Base-by-base conservation (phyloP, 805 yeast species). In the Pichia sporocuriosa region DNA sequence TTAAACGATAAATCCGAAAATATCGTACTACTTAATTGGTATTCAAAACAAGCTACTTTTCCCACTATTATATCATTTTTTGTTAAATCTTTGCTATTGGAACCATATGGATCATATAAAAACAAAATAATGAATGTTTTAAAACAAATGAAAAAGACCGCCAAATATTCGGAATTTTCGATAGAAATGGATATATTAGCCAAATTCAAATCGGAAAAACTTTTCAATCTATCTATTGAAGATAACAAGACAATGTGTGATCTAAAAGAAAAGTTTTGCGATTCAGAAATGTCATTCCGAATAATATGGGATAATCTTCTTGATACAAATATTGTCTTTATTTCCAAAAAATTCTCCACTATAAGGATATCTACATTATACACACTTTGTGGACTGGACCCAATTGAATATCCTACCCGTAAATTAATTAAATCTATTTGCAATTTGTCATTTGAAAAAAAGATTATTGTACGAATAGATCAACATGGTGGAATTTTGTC, bases 391-490 rank as follows among this genome's bases (percentile, higher is more conserved):
- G 52, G 46, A 6, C 37, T 52, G 5, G 26, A 43, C 3, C 26
- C 27, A 9, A 26, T 16, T 4, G 35, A 43, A 24, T 33, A 24
- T 15, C 4, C 23, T 19, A 6, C 32, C 10, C 4, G 7, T 29
- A 45, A 52, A 19, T 31, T 35, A 13, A 13, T 41, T 11, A 35
- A 36, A 4, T 13, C 23, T 2, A 23, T 41, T 13, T 15, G 12
- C 2, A 41, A 27, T 16, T 21, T 41, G 11, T 26, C 37, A 6
- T 4, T n/a, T 10, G 21, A 49, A 16, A 51, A 48, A 24, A 51
- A 56, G 21, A 24, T 60, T 1, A 25, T 36, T n/a, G 63, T 56
- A 5, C 37, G 40, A 19, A 46, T 61, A 3, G 59, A 61, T 41
- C 52, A 58, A 31, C 50, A 48, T 15, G 45, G 33, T 7, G 45